These are phyloP conservation scores for Chrysosphaeria jannelii DNA, from an alignment of 2,329 filamentous ascomycete genomes.

Conservation along the genomic window DNA sequence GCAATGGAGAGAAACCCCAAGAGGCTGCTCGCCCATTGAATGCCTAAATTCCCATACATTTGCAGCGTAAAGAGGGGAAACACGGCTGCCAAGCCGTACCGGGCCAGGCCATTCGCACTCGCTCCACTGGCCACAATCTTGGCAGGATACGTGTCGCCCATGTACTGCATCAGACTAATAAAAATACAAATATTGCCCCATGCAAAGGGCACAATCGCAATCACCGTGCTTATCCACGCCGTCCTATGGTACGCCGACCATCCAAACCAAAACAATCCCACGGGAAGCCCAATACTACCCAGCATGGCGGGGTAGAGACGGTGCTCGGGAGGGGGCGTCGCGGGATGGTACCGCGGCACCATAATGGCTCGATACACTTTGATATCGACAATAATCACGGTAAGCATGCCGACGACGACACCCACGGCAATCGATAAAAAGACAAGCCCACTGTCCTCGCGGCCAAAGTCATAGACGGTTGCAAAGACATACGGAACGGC, in stretches of 20 bases:
- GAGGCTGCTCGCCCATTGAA: slow-evolving; percentile 16
- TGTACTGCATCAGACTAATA: slow-evolving; percentile 19
- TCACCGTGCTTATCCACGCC: slow-evolving; percentile 18
- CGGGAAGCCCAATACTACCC: slow-evolving; percentile 19
- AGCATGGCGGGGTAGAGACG: slow-evolving; percentile 27
- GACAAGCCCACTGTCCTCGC: slow-evolving; percentile 13
- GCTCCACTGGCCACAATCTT: slow-evolving; percentile 24
- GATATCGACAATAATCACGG: slow-evolving; percentile 12
- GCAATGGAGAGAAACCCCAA: slow-evolving; percentile 16
- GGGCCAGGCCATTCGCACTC: slow-evolving; percentile 25
- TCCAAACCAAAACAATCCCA: slow-evolving; percentile 28
- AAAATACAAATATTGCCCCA: slow-evolving; percentile 31
- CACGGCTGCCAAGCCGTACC: slow-evolving; percentile 22
- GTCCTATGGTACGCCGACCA: slow-evolving; percentile 18
- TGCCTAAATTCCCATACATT: slow-evolving; percentile 15
- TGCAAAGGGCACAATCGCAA: slow-evolving; percentile 23
- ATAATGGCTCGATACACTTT: slow-evolving; percentile 12
- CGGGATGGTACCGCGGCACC: slow-evolving; percentile 8
- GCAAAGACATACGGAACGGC: slow-evolving; percentile 18
- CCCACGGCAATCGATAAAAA: slow-evolving; percentile 16
- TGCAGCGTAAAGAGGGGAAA: slow-evolving; percentile 32
- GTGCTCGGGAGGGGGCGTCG: slow-evolving; percentile 19
- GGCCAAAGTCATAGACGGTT: slow-evolving; percentile 13
- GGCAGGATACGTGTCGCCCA: slow-evolving; percentile 23
- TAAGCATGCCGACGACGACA: slow-evolving; percentile 13